phyloP scores from a whole-genome alignment of 768 basidiomycete genomes.

The Rhizopogon salebrosus region DNA sequence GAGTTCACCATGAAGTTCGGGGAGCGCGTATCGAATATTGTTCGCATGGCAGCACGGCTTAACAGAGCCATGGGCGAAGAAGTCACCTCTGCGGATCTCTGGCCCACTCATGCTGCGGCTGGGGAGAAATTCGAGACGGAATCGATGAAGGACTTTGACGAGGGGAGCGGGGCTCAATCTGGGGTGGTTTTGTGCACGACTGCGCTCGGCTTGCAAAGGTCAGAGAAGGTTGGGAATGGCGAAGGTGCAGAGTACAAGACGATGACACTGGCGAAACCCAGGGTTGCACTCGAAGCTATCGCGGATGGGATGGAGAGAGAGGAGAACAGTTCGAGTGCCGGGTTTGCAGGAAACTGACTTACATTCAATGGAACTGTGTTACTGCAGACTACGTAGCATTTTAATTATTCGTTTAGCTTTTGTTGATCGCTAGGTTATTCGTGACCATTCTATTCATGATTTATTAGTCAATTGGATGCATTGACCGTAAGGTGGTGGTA shows the following conservation, averaged over 20 bases:
- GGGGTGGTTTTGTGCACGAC: slow-evolving; percentile 48
- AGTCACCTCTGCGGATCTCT: slow-evolving; percentile 52
- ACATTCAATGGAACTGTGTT: neutral
- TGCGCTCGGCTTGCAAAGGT: slow-evolving; percentile 45
- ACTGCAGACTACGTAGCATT: neutral
- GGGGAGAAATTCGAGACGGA: slow-evolving; percentile 35
- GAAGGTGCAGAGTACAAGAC: slow-evolving; percentile 43
- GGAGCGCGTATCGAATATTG: slow-evolving; percentile 29
- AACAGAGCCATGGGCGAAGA: slow-evolving; percentile 53
- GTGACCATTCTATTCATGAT: neutral
- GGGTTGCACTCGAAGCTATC: slow-evolving; percentile 41
- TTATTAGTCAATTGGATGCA: neutral
- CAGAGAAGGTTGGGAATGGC: slow-evolving; percentile 32
- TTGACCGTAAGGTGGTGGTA: no score
- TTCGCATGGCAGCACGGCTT: slow-evolving; percentile 25
- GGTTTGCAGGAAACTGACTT: neutral
- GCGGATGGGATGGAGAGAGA: slow-evolving; percentile 26
- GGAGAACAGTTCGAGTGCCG: neutral
- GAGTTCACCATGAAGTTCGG: slow-evolving; percentile 28
- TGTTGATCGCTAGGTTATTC: neutral
- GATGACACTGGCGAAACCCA: slow-evolving; percentile 46
- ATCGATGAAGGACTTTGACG: slow-evolving; percentile 44
- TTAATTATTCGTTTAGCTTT: neutral
- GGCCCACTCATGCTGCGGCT: slow-evolving; percentile 40
- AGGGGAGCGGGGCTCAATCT: slow-evolving; percentile 5